Base-by-base conservation (phyloP, 106 monocot species). In the Narthecium ossifragum region DNA sequence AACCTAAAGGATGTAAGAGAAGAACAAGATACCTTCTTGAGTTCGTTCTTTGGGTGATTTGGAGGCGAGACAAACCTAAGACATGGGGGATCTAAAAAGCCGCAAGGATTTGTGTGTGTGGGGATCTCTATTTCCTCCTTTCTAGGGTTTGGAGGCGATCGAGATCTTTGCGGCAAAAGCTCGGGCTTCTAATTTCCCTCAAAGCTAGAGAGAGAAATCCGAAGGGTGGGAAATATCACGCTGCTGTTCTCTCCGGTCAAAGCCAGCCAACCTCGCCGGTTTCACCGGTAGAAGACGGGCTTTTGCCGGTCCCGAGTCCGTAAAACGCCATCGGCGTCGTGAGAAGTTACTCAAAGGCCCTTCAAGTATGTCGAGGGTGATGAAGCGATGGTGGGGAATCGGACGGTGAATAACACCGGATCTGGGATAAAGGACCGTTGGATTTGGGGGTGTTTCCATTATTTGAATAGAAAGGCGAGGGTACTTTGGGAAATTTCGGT, bases 261-360 rank as follows among this genome's bases (percentile, higher is more conserved):
- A 43, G 12, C 17, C 10, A n/a, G 51, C 34, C 4, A n/a, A 15
- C 21, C 62, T 54, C 53, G 61, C 61, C 62, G 40, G 70, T 70
- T 60, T 61, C 43, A 21, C 70, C 70, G 70, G 60, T 70, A 5
- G 22, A 15, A 12, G 60, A 60, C 40, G 70, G 52, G 49, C 14
- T 43, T 43, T 43, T 17, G 0, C 43, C 43, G 4, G 5, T 43
- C 10, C 11, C 43, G 43, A 43, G 4, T 1, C 2, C 2, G 11
- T 13, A 18, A 43, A 43, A 43, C 18, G 14, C 43, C 43, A 10
- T 17, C 14, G 18, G 1, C 18, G 18, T 3, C 43, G 18, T 18
- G 2, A 6, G 4, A 43, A 2, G 4, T 2, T 43, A 43, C 4
- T 2, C 43, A 10, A 43, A 43, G 18, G 17, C 43, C 43, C 43